phyloP scores from a whole-genome alignment of 2,329 filamentous ascomycete genomes.

The Calonectria multiphialidica region DNA sequence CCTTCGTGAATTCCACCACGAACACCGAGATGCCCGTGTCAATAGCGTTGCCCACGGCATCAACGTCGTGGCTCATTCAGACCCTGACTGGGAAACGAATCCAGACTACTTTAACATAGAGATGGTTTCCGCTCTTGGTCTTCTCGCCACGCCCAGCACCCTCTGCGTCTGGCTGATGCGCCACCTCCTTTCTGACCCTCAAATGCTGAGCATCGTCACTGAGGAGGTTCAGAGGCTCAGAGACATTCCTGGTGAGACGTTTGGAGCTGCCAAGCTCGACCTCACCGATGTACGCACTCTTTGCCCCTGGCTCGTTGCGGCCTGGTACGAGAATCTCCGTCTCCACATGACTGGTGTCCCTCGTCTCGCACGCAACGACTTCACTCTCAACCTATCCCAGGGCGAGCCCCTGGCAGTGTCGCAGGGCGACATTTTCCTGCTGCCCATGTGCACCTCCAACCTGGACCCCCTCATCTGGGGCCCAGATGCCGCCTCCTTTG shows the following conservation, averaged over 20 bases:
- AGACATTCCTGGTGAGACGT: constrained; percentile 21
- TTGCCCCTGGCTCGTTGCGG: constrained; percentile 47
- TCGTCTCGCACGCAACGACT: constrained; percentile 44
- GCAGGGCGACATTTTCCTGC: constrained; percentile 46
- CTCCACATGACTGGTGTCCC: constrained; percentile 48
- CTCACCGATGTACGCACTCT: constrained; percentile 37
- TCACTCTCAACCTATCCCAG: constrained; percentile 36
- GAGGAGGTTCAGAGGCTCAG: constrained; percentile 38
- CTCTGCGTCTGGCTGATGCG: constrained; percentile 47
- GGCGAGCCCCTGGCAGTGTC: constrained; percentile 35
- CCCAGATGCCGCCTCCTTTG: constrained; percentile 40
- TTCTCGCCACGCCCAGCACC: constrained; percentile 47
- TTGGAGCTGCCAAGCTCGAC: constrained; percentile 31
- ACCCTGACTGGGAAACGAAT: constrained; percentile 46
- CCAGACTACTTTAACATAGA: constrained; percentile 48
- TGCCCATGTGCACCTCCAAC: constrained; percentile 49
- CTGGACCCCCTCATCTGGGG: constrained; percentile 44
- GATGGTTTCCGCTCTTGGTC: constrained; percentile 47
- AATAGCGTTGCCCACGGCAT: constrained; percentile 44
- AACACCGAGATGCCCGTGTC: constrained; percentile 40
- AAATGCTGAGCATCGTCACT: constrained; percentile 35
- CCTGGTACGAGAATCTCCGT: constrained; percentile 48
- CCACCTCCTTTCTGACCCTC: constrained; percentile 38
- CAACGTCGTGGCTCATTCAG: constrained; percentile 46
- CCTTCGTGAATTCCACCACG: constrained; percentile 41